phyloP scores from a whole-genome alignment of 148 eudicot genomes.

The Chenopodium quinoa region DNA sequence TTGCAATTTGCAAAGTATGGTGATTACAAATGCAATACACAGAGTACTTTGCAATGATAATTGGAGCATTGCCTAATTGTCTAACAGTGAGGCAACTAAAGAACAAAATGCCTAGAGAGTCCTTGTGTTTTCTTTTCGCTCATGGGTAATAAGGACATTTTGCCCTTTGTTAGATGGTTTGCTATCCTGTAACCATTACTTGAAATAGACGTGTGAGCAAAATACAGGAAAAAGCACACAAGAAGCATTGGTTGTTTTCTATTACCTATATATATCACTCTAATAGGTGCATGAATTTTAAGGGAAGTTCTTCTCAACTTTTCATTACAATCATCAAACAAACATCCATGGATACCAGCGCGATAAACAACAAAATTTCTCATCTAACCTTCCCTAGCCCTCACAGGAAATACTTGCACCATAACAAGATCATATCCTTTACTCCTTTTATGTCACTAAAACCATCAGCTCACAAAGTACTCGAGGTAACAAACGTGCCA shows the following conservation, averaged over 20 bases:
- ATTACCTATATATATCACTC: neutral
- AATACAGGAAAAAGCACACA: neutral
- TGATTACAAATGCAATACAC: too few species aligned
- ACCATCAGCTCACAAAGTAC: neutral
- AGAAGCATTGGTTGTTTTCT: neutral
- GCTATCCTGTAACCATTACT: neutral
- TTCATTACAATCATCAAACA: neutral
- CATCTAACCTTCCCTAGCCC: neutral
- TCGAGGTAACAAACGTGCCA: slow-evolving; percentile 1
- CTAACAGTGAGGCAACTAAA: too few species aligned
- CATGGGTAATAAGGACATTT: too few species aligned
- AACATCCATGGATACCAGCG: slow-evolving; percentile 21
- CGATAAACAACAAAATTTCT: slow-evolving; percentile 19
- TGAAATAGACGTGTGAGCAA: neutral
- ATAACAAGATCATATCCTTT: slow-evolving; percentile 7
- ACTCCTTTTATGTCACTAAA: slow-evolving; percentile 12
- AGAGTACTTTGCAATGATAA: too few species aligned
- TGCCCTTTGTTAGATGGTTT: neutral
- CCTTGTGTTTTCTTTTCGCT: too few species aligned
- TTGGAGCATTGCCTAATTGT: too few species aligned
- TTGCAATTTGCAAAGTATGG: too few species aligned
- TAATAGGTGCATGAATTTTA: neutral
- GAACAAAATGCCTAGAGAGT: too few species aligned
- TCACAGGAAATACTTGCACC: slow-evolving; percentile 17
- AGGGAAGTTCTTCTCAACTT: neutral